Base-by-base conservation (phyloP, 2,329 filamentous ascomycete genomes). In the Helotiales sp. region DNA sequence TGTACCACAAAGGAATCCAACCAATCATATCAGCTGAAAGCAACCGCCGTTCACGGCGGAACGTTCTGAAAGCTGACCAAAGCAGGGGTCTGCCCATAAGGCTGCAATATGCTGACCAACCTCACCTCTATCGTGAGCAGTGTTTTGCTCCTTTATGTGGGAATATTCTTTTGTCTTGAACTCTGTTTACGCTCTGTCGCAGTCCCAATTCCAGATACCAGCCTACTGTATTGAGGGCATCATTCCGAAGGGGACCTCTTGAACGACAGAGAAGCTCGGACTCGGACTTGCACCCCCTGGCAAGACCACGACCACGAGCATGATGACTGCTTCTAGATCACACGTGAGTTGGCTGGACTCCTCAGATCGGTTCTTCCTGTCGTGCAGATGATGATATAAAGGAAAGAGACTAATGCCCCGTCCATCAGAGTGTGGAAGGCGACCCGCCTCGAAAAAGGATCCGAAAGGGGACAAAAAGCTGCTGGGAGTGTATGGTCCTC, bases 391-490 rank as follows among this genome's bases (percentile, higher is more conserved):
- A n/a, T n/a, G n/a, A n/a, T n/a, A n/a, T n/a, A n/a, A n/a, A n/a
- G n/a, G n/a, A n/a, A n/a, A n/a, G n/a, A n/a, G n/a, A n/a, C n/a
- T n/a, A n/a, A n/a, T 33, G 33, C 54, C 22, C 47, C n/a, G n/a
- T n/a, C n/a, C n/a, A n/a, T n/a, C n/a, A 48, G 15, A 55, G 55
- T 51, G 40, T 22, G 15, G 64, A 63, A 38, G 66, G 58, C 10
- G 69, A 68, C 22, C 64, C 63, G 19, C 67, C 63, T 19, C 62
- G 64, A 46, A 70, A 71, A 47, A 63, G 68, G 48, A 59, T 70
- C 6, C 56, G 69, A 10, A 84, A 82, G 53, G 82, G 82, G n/a
- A 84, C 82, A 0, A 74, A 71, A 27, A 83, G 80, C 55, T 84
- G 82, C 67, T 84, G 81, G 81, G 81, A 83, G 62, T 85, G 82